Base-by-base conservation (phyloP, 768 basidiomycete genomes). In the Chalciporus pseudorubinellus region DNA sequence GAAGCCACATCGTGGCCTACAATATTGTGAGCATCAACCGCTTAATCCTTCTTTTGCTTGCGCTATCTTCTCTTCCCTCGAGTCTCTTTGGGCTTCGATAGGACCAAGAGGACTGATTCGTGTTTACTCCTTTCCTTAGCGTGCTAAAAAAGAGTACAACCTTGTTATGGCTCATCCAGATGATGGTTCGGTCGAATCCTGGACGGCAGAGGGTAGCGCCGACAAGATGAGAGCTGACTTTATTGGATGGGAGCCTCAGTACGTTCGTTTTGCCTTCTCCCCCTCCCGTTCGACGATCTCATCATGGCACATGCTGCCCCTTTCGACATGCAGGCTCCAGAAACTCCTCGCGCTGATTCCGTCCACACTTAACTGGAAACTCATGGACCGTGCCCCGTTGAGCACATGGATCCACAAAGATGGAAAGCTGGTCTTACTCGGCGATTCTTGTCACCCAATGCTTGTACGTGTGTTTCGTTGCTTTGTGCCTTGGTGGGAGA, bases 391-490 rank as follows among this genome's bases (percentile, higher is more conserved):
- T 14, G 63, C 60, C 5, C 78, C 80, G 18, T 62, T 83, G 45
- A 62, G 67, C 0, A 75, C 72, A 0, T 82, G 80, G 81, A 52
- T 81, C 8, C 77, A 82, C 61, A 55, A 57, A 31, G 64, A 65
- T 16, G 74, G 73, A 3, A 74, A 65, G 21, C 67, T 82, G 2
- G 73, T 65, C 6, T 61, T 83, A 13, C 66, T 83, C 0, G 81
- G 81, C 2, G 82, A 83, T 57, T 72, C 80, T 0, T 80, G 79
- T 42, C 82, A 83, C 60, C 76, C 82, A 1, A 82, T 82, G 77
- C 67, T 81, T 21, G 67, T 71, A 46, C 36, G 69, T 24, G 33
- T 6, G n/a, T 19, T 6, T 21, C 1, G 4, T 14, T 40, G n/a
- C 16, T 38, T 24, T 1, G 12, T 28, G 31, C 26, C 3, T 26